Conservation (phyloP, 768 basidiomycete species). For the Podaxis pistillaris region DNA sequence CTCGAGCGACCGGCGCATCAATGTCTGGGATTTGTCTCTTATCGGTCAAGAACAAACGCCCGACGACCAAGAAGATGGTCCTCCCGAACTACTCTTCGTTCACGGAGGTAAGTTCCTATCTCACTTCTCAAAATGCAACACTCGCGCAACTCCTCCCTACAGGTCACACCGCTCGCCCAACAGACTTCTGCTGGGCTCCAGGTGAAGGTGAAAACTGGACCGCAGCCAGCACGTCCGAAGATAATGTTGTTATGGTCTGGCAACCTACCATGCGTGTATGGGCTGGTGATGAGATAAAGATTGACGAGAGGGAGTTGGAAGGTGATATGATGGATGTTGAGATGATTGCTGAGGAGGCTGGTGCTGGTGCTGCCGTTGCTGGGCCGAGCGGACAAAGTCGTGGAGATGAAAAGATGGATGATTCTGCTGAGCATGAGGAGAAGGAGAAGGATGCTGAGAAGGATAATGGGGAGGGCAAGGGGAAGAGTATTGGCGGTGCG, state of each 20-base stretch:
- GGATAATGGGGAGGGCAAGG: constrained; percentile 32
- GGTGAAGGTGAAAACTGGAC: constrained; percentile 82
- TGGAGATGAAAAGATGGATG: constrained; percentile 20
- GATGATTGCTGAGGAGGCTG: constrained; percentile 26
- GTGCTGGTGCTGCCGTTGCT: background rate
- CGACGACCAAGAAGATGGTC: constrained; percentile 97
- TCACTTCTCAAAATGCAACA: too few species aligned
- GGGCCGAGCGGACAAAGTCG: constrained; percentile 12
- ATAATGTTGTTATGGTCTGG: constrained; percentile 98
- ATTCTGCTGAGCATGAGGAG: background rate
- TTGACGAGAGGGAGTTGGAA: constrained; percentile 86
- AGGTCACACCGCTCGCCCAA: constrained; percentile 88
- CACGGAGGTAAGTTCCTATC: constrained; percentile 69
- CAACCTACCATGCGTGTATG: constrained; percentile 93
- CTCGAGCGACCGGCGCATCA: constrained; percentile 89
- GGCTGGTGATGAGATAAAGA: constrained; percentile 84
- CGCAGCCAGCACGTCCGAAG: constrained; percentile 85
- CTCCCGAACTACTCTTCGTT: constrained; percentile 93
- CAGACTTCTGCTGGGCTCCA: constrained; percentile 96
- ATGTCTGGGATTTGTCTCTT: constrained; percentile 90
- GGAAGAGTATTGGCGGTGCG: constrained; percentile 23
- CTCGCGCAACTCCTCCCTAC: constrained; percentile 1
- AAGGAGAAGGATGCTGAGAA: constrained; percentile 4
- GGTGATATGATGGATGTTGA: constrained; percentile 76
- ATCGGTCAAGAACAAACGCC: constrained; percentile 97